Percentiles rank a stretch among this genome's conserved stretches.
Evolutionary conservation across 106 monocot species (phyloP).

Genomic region (Phalaenopsis equestris): DNA sequence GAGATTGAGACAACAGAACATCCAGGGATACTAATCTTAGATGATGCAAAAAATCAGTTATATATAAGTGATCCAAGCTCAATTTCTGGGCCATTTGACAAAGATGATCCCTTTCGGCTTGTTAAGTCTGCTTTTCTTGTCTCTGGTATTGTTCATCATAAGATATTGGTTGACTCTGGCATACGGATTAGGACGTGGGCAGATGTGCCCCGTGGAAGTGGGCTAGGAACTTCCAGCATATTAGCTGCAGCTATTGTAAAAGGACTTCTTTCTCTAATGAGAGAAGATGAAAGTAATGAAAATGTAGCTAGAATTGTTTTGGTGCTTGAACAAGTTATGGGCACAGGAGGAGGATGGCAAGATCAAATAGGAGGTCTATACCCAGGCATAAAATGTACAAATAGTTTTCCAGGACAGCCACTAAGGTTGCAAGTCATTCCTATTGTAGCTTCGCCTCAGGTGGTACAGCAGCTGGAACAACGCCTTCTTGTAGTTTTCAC

Average conservation of each 20-base stretch:
- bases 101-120: constrained; percentile 75
- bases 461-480: constrained; percentile 57
- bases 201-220: constrained; percentile 91
- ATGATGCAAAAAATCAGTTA: constrained; percentile 57
- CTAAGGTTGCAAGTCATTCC: constrained; percentile 67
- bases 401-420: constrained; percentile 78
- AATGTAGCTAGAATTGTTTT: constrained; percentile 89
- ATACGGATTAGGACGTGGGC: constrained; percentile 71
- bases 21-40: constrained; percentile 51
- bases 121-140: constrained; percentile 88
- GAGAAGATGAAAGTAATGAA: constrained; percentile 78
- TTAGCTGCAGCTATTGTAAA: constrained; percentile 91
- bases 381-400: constrained; percentile 82
- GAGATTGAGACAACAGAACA: constrained; percentile 49
- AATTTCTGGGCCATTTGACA: constrained; percentile 51
- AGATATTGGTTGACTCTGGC: constrained; percentile 33
- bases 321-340: constrained; percentile 88
- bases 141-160: constrained; percentile 42
- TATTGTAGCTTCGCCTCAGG: constrained; percentile 41
- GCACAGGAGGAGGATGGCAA: constrained; percentile 99
- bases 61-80: constrained; percentile 51
- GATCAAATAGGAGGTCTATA: constrained; percentile 97
- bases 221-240: constrained; percentile 95
- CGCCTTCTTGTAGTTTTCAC: constrained; percentile 90
- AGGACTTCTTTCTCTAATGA: constrained; percentile 76